Conservation (phyloP, 2,329 filamentous ascomycete species). For the Botryosphaeria dothidea region DNA sequence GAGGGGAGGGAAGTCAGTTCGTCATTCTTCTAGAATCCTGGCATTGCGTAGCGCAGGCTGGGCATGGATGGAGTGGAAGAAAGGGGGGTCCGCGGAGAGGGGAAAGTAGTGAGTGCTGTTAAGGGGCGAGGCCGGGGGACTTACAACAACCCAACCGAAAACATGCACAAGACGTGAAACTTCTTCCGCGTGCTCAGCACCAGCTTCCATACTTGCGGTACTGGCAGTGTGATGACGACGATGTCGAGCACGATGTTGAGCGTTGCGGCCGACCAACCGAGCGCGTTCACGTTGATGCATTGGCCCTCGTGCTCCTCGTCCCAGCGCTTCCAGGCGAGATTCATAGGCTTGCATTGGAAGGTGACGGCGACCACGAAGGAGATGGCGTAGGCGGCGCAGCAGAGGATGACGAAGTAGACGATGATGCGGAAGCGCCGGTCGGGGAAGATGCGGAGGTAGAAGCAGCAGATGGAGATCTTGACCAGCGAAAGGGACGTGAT, state of each 20-base stretch:
- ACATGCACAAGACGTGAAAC: slow-evolving; percentile 39
- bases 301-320: slow-evolving; percentile 30
- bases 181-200: slow-evolving; percentile 33
- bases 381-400: slow-evolving; percentile 26
- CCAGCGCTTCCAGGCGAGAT: slow-evolving; percentile 35
- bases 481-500: slow-evolving; percentile 30
- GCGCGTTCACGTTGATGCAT: slow-evolving; percentile 38
- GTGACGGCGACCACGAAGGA: slow-evolving; percentile 25
- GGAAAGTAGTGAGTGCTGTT: too few relatives aligned
- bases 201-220: slow-evolving; percentile 32
- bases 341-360: slow-evolving; percentile 38
- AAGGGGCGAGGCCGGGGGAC: too few relatives aligned
- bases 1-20: not conserved
- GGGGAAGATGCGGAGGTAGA: slow-evolving; percentile 36
- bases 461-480: slow-evolving; percentile 34
- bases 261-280: slow-evolving; percentile 32
- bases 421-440: slow-evolving; percentile 25
- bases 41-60: too few relatives aligned
- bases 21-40: too few relatives aligned
- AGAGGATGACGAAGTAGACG: slow-evolving; percentile 30
- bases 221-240: slow-evolving; percentile 32
- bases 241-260: slow-evolving; percentile 36
- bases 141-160: slow-evolving; percentile 41
- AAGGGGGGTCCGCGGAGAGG: too few relatives aligned
- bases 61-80: too few relatives aligned